Conservation (phyloP, 768 basidiomycete genomes). For the Mycena haematopus region DNA sequence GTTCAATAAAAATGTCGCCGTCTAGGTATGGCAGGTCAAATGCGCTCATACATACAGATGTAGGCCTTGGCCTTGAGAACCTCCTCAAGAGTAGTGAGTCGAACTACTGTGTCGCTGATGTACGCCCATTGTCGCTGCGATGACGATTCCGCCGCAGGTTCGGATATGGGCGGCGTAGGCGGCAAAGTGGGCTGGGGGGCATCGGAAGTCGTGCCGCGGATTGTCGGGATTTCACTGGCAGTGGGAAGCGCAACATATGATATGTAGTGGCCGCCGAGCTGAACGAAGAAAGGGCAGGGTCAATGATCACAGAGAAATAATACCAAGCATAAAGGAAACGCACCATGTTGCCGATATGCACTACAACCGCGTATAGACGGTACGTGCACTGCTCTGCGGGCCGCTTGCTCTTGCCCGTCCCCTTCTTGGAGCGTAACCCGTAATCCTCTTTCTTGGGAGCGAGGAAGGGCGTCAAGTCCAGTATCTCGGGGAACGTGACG, state of each 20-base stretch:
- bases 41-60: conserved; percentile 89
- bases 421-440: conserved; percentile 50
- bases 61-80: conserved; percentile 93
- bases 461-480: conserved; percentile 87
- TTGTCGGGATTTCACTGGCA: conserved; percentile 20
- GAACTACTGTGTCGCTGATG: conserved; percentile 89
- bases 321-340: conserved; percentile 35
- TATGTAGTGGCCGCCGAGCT: conserved; percentile 91
- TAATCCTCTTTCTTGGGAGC: conserved; percentile 82
- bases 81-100: conserved; percentile 81
- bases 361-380: conserved; percentile 80
- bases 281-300: conserved; percentile 9
- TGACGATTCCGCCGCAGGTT: conserved; percentile 8
- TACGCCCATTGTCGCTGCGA: conserved; percentile 81
- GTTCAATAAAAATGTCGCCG: conserved; percentile 15
- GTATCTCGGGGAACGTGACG: conserved; percentile 85
- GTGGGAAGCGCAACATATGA: conserved; percentile 81
- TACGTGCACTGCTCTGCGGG: conserved; percentile 60
- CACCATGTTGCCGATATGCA: conserved; percentile 89
- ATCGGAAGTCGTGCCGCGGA: conserved; percentile 1
- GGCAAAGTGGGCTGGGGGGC: conserved; percentile 18
- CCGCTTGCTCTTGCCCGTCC: conserved; percentile 34
- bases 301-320: not conserved
- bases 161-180: conserved; percentile 15
- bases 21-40: conserved; percentile 4